Evolutionary conservation across 139 green algal species (phyloP), one percentile per base, ranked within the genome.

Genomic region (Desmodesmus armatus): DNA sequence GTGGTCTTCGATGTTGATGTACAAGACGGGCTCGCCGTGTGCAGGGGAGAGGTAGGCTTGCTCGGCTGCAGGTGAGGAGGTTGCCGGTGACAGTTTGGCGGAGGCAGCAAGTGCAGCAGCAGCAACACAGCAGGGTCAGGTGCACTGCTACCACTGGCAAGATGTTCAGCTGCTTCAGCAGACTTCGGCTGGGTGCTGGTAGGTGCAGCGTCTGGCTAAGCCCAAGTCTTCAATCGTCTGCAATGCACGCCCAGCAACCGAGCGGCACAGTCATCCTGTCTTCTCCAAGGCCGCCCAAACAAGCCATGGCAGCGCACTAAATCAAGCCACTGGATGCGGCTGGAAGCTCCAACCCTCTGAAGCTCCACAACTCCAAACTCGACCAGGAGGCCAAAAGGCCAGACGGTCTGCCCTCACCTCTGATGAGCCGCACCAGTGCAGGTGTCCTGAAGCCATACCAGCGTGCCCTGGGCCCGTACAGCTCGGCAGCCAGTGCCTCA

Each of bases 1-100:
- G 51, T 92, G 77, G 67, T 92, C 90, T 84, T 98, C 95, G 21
- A 98, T 73, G 87, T 98, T 98, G 72, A 98, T 86, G 82, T 93
- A 96, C 88, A 97, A 92, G 17, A 71, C n/a, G 1, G 93, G 91
- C 3, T 85, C 91, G 27, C 85, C 93, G 53, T 91, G 69, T 43
- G 87, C 84, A n/a, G 85, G 86, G 13, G 88, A 90, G 4, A 98
- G 85, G 74, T 93, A 96, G n/a, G 90, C 88, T 6, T 53, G 41
- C 82, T 87, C 82, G 19, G 66, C 82, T 82, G 82, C 49, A 43
- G 43, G 53, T 41, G 37, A 55, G 69, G 31, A 4, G 41, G 65
- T 33, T 23, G 33, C 29, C n/a, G n/a, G 53, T 17, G 29, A 51
- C 69, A 76, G 27, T 19, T 41, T 29, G 27, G 4, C 5, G 4